Conservation (phyloP, 2,329 filamentous ascomycete genomes). For the Microsporum canis region DNA sequence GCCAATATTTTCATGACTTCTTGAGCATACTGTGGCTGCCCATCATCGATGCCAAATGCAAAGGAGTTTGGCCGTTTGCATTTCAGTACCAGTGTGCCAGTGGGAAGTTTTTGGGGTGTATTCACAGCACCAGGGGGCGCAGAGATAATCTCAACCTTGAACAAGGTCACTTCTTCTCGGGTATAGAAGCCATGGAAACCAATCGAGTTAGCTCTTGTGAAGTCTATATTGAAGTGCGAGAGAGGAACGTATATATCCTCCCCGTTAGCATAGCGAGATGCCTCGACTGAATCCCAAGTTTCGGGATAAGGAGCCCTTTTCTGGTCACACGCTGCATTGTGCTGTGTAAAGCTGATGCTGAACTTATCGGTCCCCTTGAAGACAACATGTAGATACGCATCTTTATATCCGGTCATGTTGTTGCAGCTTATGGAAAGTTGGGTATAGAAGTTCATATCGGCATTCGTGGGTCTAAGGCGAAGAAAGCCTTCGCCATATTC, state of each 20-base stretch:
- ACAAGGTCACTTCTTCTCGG: slow-evolving; percentile 39
- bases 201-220: slow-evolving; percentile 46
- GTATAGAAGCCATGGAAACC: slow-evolving; percentile 56
- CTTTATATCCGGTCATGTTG: slow-evolving; percentile 44
- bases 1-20: slow-evolving; percentile 51
- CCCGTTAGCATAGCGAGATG: slow-evolving; percentile 45
- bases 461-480: slow-evolving; percentile 47
- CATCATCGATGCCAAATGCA: slow-evolving; percentile 62
- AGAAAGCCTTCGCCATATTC: slow-evolving; percentile 43
- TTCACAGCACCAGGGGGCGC: slow-evolving; percentile 41
- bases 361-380: slow-evolving; percentile 54
- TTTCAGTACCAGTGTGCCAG: slow-evolving; percentile 49
- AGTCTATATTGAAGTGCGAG: slow-evolving; percentile 53
- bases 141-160: slow-evolving; percentile 50
- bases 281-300: slow-evolving; percentile 58
- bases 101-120: slow-evolving; percentile 50
- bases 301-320: slow-evolving; percentile 49
- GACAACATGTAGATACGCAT: slow-evolving; percentile 53
- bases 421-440: slow-evolving; percentile 46
- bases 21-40: slow-evolving; percentile 48
- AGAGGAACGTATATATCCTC: slow-evolving; percentile 56
- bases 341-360: slow-evolving; percentile 53
- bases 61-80: slow-evolving; percentile 60
- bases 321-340: slow-evolving; percentile 50
- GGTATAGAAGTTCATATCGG: slow-evolving; percentile 52